These are phyloP conservation scores for Calonectria crousiana DNA, from an alignment of 2,329 filamentous ascomycete genomes.

Conservation along the genomic window DNA sequence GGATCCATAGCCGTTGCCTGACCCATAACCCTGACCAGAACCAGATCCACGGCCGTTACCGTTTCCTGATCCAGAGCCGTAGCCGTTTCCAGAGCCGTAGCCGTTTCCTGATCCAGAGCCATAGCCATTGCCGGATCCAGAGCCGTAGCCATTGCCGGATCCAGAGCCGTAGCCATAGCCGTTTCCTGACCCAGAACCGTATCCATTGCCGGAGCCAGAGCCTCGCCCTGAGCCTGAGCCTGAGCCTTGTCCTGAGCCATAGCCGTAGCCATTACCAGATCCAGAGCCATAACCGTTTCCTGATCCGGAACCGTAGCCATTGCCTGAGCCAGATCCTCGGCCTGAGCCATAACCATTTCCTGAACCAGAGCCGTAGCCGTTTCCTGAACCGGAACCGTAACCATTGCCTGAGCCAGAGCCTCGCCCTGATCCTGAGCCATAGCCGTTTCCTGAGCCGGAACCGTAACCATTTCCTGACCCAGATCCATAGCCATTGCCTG, in stretches of 20 bases:
- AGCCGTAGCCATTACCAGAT: background rate
- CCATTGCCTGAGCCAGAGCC: background rate
- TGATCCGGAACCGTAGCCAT: background rate
- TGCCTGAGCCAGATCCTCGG: background rate
- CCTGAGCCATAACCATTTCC: background rate
- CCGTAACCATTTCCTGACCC: background rate
- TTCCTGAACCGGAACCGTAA: background rate
- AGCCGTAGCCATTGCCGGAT: background rate
- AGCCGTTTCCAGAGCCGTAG: background rate
- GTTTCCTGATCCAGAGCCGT: background rate
- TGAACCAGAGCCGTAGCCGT: background rate
- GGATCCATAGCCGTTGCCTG: background rate
- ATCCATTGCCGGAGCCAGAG: background rate
- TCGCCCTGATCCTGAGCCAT: background rate
- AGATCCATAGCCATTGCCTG: background rate
- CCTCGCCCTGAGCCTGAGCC: background rate
- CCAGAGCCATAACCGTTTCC: background rate
- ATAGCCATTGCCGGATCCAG: background rate
- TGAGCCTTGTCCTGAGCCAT: background rate
- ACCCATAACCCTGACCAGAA: background rate
- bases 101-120: background rate
- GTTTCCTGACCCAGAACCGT: background rate
- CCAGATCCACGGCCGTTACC: background rate
- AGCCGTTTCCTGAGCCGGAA: background rate
- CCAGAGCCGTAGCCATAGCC: background rate